phyloP scores from a whole-genome alignment of 1,284 basidiomycete species.

The Xerocomus minutiporus region DNA sequence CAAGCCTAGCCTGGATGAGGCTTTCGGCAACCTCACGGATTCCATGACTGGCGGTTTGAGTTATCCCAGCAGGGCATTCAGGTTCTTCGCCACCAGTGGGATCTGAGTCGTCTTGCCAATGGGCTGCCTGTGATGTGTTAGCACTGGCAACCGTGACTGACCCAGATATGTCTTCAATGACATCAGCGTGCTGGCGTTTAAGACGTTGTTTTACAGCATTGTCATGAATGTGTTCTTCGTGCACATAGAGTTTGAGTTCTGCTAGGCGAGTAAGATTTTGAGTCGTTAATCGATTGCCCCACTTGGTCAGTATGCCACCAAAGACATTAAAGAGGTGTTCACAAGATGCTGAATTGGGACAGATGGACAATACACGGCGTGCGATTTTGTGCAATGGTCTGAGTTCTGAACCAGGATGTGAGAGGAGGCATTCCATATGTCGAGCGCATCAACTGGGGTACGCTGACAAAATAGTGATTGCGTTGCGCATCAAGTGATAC shows the following conservation, averaged over 20 bases:
- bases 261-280: constrained; percentile 3
- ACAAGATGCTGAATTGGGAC: constrained; percentile 13
- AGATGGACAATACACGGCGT: constrained; percentile 6
- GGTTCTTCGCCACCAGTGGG: neutral
- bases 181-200: neutral
- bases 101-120: too few relatives aligned
- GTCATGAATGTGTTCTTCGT: constrained; percentile 2
- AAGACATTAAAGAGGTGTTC: constrained; percentile 12
- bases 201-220: neutral
- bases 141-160: neutral
- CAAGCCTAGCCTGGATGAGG: neutral
- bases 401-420: neutral
- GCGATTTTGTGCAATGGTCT: constrained; percentile 3
- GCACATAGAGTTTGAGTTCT: constrained; percentile 9
- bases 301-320: constrained; percentile 5
- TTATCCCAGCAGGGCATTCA: neutral
- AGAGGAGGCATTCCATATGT: neutral
- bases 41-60: neutral
- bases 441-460: neutral
- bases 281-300: neutral
- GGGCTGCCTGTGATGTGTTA: neutral
- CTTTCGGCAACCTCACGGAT: neutral
- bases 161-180: neutral
- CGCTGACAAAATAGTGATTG: too few relatives aligned
- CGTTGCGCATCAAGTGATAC: too few relatives aligned